Evolutionary conservation across 176 grass and related monocot species (phyloP).

Genomic region (Musa acuminata): DNA sequence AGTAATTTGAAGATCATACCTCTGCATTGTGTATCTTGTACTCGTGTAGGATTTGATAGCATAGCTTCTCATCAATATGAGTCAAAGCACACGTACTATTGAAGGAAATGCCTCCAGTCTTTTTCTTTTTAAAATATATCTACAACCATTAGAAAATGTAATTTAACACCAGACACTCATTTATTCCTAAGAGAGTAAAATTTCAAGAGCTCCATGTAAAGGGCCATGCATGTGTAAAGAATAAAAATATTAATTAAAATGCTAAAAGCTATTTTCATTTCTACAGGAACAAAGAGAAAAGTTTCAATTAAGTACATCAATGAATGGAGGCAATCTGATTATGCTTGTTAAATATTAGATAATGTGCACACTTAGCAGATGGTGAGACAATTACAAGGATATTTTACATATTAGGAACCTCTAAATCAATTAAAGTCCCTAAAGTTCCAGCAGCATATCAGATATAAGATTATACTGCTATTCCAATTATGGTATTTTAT

Average conservation of each 20-base stretch:
- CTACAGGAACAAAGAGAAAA: neutral
- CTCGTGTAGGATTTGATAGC: conserved; percentile 94
- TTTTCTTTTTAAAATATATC: conserved; percentile 99
- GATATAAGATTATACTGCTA: too few species aligned
- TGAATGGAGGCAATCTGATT: neutral
- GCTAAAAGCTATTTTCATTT: neutral
- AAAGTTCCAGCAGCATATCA: too few species aligned
- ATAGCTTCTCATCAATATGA: conserved; percentile 97
- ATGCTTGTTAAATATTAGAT: neutral
- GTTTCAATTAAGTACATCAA: neutral
- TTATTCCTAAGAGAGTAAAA: neutral
- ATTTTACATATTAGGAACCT: neutral
- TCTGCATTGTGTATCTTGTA: conserved; percentile 99
- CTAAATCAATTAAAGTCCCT: neutral
- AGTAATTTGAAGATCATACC: conserved; percentile 19
- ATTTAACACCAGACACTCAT: neutral
- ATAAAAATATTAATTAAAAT: neutral
- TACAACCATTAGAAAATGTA: conserved; percentile 18
- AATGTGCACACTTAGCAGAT: neutral
- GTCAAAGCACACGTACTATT: conserved; percentile 69
- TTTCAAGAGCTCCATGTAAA: neutral
- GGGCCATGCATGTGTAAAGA: neutral
- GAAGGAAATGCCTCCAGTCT: conserved; percentile 95
- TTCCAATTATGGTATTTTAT: too few species aligned
- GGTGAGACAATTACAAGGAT: neutral